Conservation (phyloP, 306 rosid species). For the Alnus rubra region DNA sequence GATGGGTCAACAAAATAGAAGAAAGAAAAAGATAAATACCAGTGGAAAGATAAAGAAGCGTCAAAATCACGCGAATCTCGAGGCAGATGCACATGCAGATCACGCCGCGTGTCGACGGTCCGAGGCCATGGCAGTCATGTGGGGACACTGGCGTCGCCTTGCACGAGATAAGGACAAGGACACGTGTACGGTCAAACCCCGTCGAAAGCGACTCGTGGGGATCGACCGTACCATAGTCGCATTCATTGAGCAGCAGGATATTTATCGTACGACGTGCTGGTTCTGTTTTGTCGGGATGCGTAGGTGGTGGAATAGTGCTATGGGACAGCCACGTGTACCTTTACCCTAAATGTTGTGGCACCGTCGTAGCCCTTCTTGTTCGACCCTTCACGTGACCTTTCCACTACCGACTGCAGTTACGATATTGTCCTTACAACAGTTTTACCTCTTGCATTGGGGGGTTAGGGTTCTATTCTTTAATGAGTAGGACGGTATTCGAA, state of each 20-base stretch:
- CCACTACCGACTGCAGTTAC: background rate
- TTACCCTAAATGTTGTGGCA: background rate
- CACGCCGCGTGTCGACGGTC: background rate
- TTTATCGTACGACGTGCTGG: conserved; percentile 23
- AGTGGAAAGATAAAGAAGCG: conserved; percentile 5
- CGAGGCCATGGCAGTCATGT: background rate
- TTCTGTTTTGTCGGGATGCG: conserved; percentile 31
- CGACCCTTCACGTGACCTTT: conserved; percentile 19
- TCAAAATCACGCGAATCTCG: conserved; percentile 40
- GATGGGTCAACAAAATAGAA: background rate
- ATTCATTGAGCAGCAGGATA: conserved; percentile 12
- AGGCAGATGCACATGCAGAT: conserved; percentile 3
- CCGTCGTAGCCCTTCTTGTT: background rate
- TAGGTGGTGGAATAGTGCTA: background rate
- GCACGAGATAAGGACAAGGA: conserved; percentile 16
- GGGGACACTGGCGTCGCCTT: conserved; percentile 10
- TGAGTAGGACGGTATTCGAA: too few relatives aligned
- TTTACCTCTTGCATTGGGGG: background rate
- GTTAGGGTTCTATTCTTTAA: too few relatives aligned
- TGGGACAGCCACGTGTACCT: conserved; percentile 36
- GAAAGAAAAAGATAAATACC: background rate
- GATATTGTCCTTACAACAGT: background rate
- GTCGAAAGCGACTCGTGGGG: conserved; percentile 24
- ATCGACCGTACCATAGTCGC: conserved; percentile 27
- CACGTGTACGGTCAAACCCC: conserved; percentile 40